Conservation (phyloP, 2,329 filamentous ascomycete genomes). For the Diaporthe australafricana region DNA sequence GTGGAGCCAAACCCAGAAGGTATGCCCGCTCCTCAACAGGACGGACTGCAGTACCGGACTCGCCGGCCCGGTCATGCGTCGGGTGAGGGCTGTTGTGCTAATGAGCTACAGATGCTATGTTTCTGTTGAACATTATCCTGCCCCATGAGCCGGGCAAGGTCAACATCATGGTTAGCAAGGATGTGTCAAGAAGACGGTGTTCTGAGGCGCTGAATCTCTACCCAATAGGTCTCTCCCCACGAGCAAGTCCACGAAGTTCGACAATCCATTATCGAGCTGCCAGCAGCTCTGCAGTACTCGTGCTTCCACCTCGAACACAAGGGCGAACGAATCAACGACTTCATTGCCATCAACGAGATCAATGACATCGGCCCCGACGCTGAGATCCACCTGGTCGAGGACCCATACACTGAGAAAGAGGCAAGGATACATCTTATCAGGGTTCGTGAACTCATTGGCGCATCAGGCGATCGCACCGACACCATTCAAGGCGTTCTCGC, state of each 20-base stretch:
- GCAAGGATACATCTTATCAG: constrained; percentile 93
- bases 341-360: constrained; percentile 90
- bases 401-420: constrained; percentile 98
- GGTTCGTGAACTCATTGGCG: constrained; percentile 92
- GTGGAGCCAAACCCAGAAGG: constrained; percentile 48
- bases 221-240: constrained; percentile 81
- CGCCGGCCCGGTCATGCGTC: neutral
- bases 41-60: neutral
- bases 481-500: constrained; percentile 86
- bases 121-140: constrained; percentile 79
- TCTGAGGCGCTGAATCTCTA: constrained; percentile 41
- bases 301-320: constrained; percentile 98
- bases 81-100: constrained; percentile 35
- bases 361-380: constrained; percentile 81
- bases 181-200: constrained; percentile 28
- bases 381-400: constrained; percentile 85
- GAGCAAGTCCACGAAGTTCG: constrained; percentile 98
- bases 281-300: constrained; percentile 94
- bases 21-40: constrained; percentile 44
- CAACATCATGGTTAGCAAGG: constrained; percentile 79
- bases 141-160: constrained; percentile 84
- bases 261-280: constrained; percentile 94
- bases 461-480: constrained; percentile 89
- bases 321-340: constrained; percentile 93
- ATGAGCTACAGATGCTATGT: constrained; percentile 57